These are phyloP conservation scores for Cystobasidium slooffiae DNA, from an alignment of 1,284 basidiomycete genomes.

Conservation along the genomic window DNA sequence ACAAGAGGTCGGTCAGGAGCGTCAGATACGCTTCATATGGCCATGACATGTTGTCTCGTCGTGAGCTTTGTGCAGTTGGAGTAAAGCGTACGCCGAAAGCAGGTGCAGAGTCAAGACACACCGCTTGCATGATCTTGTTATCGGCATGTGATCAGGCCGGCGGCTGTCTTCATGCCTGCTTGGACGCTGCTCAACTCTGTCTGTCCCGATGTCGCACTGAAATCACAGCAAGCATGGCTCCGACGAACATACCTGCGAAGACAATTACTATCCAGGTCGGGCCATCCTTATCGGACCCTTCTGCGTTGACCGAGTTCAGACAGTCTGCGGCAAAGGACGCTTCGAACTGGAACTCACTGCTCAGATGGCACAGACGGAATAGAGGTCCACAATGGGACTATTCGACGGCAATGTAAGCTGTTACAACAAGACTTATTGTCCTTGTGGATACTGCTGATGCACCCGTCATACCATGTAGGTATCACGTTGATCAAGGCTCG, in stretches of 20 bases:
- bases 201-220: not conserved
- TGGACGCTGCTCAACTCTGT: not conserved
- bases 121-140: not conserved
- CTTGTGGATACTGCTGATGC: not conserved
- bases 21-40: constrained; percentile 13
- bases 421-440: not conserved
- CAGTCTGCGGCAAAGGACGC: constrained; percentile 30
- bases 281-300: constrained; percentile 13
- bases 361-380: constrained; percentile 37
- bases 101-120: not conserved
- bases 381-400: constrained; percentile 45
- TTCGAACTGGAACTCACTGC: constrained; percentile 43
- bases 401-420: constrained; percentile 32
- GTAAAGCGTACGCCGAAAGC: not conserved
- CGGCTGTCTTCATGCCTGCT: not conserved
- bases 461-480: constrained; percentile 3
- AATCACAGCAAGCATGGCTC: constrained; percentile 7
- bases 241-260: constrained; percentile 20
- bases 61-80: not conserved
- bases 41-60: constrained; percentile 1
- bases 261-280: constrained; percentile 31
- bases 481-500: constrained; percentile 41
- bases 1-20: constrained; percentile 38
- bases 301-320: constrained; percentile 27
- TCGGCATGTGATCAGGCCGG: too few species aligned